phyloP scores from a whole-genome alignment of 2,329 filamentous ascomycete genomes.

The Madurella mycetomatis region DNA sequence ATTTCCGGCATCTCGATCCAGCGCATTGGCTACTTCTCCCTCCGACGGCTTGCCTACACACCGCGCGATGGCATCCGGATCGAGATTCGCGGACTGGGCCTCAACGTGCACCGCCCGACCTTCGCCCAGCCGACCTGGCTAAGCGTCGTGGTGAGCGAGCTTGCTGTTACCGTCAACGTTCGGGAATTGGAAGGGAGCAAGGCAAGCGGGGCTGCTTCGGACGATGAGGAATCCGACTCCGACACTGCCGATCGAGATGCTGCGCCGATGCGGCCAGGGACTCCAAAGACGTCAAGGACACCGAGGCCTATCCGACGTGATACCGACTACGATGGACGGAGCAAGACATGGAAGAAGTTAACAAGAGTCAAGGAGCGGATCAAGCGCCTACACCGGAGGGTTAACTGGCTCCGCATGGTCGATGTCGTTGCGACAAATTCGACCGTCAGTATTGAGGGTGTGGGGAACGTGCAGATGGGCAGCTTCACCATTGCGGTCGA shows the following conservation, averaged over 20 bases:
- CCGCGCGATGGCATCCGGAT: conserved; percentile 84
- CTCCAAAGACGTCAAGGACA: conserved; percentile 26
- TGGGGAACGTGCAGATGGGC: conserved; percentile 80
- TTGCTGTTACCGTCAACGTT: conserved; percentile 78
- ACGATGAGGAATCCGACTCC: conserved; percentile 29
- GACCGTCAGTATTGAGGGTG: conserved; percentile 69
- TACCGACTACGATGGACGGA: conserved; percentile 42
- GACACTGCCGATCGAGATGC: conserved; percentile 16
- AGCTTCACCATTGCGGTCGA: conserved; percentile 83
- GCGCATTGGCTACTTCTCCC: conserved; percentile 84
- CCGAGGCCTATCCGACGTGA: conserved; percentile 27
- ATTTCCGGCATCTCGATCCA: conserved; percentile 94
- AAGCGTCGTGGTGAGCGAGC: conserved; percentile 80
- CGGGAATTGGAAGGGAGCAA: conserved; percentile 56
- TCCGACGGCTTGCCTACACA: conserved; percentile 85
- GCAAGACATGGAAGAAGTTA: conserved; percentile 75
- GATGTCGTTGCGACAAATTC: conserved; percentile 83
- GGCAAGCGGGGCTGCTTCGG: conserved; percentile 22
- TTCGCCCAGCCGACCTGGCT: conserved; percentile 97
- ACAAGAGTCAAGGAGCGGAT: conserved; percentile 77
- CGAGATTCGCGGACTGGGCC: conserved; percentile 81
- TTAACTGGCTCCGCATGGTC: conserved; percentile 84
- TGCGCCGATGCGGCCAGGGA: conserved; percentile 11
- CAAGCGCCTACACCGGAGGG: conserved; percentile 78
- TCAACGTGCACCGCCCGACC: conserved; percentile 86